Conservation (phyloP, 345 rosid genomes). For the Hypericum androsaemum region DNA sequence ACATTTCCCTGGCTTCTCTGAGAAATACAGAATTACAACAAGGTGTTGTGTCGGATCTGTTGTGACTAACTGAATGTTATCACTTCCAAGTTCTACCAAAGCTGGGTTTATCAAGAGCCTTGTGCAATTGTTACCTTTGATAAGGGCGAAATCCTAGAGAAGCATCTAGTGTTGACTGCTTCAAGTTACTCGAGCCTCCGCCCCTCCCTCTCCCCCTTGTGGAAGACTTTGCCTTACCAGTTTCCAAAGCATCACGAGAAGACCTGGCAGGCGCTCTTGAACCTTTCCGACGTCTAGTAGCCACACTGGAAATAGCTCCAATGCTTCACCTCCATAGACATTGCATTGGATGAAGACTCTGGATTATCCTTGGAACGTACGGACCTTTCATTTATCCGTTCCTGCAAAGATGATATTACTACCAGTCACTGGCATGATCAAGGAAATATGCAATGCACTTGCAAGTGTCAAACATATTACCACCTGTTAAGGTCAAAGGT, state of each 20-base stretch:
- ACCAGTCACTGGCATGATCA: too few relatives aligned
- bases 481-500: too few relatives aligned
- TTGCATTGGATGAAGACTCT: conserved; percentile 37
- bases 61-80: neutral
- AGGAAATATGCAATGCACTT: too few relatives aligned
- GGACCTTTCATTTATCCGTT: conserved; percentile 81
- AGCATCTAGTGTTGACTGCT: conserved; percentile 83
- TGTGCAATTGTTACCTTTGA: conserved; percentile 45
- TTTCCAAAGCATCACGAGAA: conserved; percentile 26
- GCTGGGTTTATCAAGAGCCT: neutral
- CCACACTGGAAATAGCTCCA: conserved; percentile 20
- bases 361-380: conserved; percentile 44
- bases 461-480: too few relatives aligned
- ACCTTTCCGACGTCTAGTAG: conserved; percentile 55
- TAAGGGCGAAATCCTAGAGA: conserved; percentile 58
- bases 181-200: conserved; percentile 53
- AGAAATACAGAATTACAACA: too few relatives aligned
- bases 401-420: conserved; percentile 29
- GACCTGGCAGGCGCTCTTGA: conserved; percentile 37
- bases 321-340: conserved; percentile 45
- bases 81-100: neutral
- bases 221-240: conserved; percentile 52
- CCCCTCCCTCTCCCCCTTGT: conserved; percentile 85
- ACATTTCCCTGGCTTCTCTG: too few relatives aligned
- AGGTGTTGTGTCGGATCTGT: too few relatives aligned